These are phyloP conservation scores for Mycena floridula DNA, from an alignment of 768 basidiomycete genomes.

Conservation along the genomic window DNA sequence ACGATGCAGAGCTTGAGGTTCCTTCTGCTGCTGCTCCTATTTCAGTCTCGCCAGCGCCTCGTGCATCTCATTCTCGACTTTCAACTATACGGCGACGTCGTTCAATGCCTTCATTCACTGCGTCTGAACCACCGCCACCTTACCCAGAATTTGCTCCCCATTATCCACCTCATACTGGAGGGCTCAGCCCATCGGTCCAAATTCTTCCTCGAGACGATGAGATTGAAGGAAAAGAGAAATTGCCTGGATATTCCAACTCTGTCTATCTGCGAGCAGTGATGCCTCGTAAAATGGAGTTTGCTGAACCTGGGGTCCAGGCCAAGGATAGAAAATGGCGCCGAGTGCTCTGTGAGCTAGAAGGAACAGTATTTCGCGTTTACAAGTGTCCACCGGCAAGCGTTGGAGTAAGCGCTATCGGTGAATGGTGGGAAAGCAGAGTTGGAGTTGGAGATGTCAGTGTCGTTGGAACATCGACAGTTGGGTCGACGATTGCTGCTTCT, in stretches of 20 bases:
- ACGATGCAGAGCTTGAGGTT: slow-evolving; percentile 14
- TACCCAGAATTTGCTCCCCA: slow-evolving; percentile 48
- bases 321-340: slow-evolving; percentile 90
- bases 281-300: slow-evolving; percentile 93
- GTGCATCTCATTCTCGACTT: slow-evolving; percentile 1
- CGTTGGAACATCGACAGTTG: slow-evolving; percentile 12
- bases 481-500: slow-evolving; percentile 3
- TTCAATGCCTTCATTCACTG: slow-evolving; percentile 66
- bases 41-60: slow-evolving; percentile 2
- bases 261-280: slow-evolving; percentile 78
- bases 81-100: slow-evolving; percentile 43
- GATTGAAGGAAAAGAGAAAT: slow-evolving; percentile 79
- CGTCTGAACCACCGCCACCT: slow-evolving; percentile 57
- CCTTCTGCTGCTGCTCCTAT: slow-evolving; percentile 13
- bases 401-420: slow-evolving; percentile 50
- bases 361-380: slow-evolving; percentile 83
- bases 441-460: slow-evolving; percentile 59
- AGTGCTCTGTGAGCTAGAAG: slow-evolving; percentile 84
- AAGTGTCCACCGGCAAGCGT: slow-evolving; percentile 36
- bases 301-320: slow-evolving; percentile 76
- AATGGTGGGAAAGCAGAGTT: slow-evolving; percentile 76
- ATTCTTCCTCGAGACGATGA: slow-evolving; percentile 42
- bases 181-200: slow-evolving; percentile 14
- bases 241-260: slow-evolving; percentile 79
- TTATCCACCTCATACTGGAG: slow-evolving; percentile 16